phyloP scores from a whole-genome alignment of 768 basidiomycete genomes.

The Coprinellus aureogranulatus region DNA sequence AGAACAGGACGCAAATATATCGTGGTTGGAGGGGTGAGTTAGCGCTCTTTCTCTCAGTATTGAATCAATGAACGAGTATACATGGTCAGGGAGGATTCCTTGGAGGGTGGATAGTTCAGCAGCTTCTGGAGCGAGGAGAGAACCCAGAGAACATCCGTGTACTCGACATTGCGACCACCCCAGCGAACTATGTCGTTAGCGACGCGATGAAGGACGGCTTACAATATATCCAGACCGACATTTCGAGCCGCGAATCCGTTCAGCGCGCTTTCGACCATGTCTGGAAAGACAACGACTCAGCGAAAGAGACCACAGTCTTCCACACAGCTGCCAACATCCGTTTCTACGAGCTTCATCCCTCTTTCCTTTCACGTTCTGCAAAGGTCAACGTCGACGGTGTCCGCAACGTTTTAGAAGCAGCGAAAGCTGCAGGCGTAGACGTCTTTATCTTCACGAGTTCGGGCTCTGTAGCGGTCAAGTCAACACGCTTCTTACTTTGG shows the following conservation, averaged over 20 bases:
- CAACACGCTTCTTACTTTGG: conserved; percentile 65
- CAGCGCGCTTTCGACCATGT: conserved; percentile 60
- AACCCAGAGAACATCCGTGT: conserved; percentile 62
- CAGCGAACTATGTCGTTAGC: conserved; percentile 54
- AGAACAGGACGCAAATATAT: conserved; percentile 76
- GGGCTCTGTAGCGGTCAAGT: conserved; percentile 57
- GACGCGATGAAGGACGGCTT: conserved; percentile 52
- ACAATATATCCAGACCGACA: conserved; percentile 57
- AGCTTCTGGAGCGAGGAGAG: conserved; percentile 69
- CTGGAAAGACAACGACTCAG: conserved; percentile 46
- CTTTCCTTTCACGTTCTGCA: conserved; percentile 52
- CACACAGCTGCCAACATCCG: conserved; percentile 78
- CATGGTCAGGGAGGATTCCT: conserved; percentile 76
- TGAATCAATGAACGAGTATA: not conserved
- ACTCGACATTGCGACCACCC: conserved; percentile 57
- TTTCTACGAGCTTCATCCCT: conserved; percentile 63
- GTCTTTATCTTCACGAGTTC: conserved; percentile 73
- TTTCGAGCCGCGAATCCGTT: conserved; percentile 53
- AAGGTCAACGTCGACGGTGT: conserved; percentile 68
- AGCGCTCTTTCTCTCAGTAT: not conserved
- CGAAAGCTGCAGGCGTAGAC: conserved; percentile 50
- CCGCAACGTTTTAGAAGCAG: conserved; percentile 61
- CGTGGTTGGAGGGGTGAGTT: conserved; percentile 68
- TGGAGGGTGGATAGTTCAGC: conserved; percentile 74
- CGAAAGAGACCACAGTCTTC: conserved; percentile 64